Base-by-base conservation (phyloP, 176 grass and related monocot species). In the Oryza nivara region DNA sequence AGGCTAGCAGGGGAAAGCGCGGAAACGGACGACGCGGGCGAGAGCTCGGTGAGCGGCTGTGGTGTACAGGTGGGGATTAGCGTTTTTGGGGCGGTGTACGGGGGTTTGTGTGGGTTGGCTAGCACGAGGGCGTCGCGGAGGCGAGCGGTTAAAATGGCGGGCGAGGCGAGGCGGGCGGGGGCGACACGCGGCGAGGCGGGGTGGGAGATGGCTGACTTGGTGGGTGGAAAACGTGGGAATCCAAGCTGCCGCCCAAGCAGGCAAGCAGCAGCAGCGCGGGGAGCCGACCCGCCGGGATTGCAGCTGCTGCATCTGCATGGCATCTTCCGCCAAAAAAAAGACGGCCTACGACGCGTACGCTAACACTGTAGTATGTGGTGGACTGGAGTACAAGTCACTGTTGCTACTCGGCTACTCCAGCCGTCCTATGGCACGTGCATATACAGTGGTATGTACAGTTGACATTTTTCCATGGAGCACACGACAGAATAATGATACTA, bases 181-280 rank as follows among this genome's bases (percentile, higher is more conserved):
- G 54, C 1, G 28, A 25, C 86, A 78, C 67, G 74, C 20, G 74
- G 61, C 67, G 80, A 30, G 79, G 79, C 9, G 12, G 72, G 28
- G 2, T 0, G 17, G 69, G 4, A 19, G 88, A 78, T 68, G 83
- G 88, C 83, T 68, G 83, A 89, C 78, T 86, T 90, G 83, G 83
- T 44, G 73, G 78, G 78, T 11, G 54, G 83, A 77, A 86, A 77
- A 86, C 83, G 88, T 82, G 88, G 88, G 78, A 73, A 82, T 81
- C 83, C 88, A 77, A 77, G 77, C 12, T 71, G 82, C 88, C 86
- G 86, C 58, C 68, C 58, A 52, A 71, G 80, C 26, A 26, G 26
- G 26, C 26, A 26, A 26, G 26, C 26, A 26, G 26, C 64, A 41
- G 43, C 43, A 0, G 82, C 75, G 82, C 75, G 82, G 40, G 4